phyloP scores from a whole-genome alignment of 306 rosid genomes.

The Vachellia collinsii region DNA sequence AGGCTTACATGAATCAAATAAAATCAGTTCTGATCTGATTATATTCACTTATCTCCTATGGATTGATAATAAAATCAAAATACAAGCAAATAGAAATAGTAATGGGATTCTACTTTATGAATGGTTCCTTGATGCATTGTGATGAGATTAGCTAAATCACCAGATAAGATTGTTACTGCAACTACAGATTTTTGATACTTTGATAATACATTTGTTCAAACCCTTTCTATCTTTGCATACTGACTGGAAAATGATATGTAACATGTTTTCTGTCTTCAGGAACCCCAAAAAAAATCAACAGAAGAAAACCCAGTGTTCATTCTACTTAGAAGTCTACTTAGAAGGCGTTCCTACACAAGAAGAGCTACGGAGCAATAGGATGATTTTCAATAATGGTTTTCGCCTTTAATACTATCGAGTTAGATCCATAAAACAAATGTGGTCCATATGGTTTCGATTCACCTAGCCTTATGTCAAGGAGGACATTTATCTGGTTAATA shows the following conservation, averaged over 20 bases:
- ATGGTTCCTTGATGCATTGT: not conserved
- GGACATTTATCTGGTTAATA: too few species aligned
- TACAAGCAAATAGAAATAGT: too few species aligned
- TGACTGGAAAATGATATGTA: slow-evolving; percentile 22
- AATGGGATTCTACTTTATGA: too few species aligned
- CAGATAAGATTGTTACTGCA: not conserved
- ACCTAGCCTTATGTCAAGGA: too few species aligned
- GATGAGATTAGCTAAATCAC: not conserved
- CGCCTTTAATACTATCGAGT: too few species aligned
- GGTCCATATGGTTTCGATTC: too few species aligned
- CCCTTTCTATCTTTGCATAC: not conserved
- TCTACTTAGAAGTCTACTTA: too few species aligned
- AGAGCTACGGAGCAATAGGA: slow-evolving; percentile 38
- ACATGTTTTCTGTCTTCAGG: slow-evolving; percentile 40
- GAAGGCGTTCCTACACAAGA: slow-evolving; percentile 41
- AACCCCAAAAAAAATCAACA: slow-evolving; percentile 27
- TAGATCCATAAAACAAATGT: too few species aligned
- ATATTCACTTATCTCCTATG: too few species aligned
- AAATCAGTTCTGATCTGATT: too few species aligned
- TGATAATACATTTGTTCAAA: not conserved
- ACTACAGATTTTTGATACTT: not conserved
- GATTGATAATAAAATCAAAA: too few species aligned
- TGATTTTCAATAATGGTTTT: slow-evolving; percentile 22
- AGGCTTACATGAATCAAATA: too few species aligned
- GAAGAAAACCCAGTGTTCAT: slow-evolving; percentile 39